Percentiles rank a stretch among this genome's conserved stretches.
These are phyloP conservation scores for Cadophora malorum DNA, from an alignment of 2,329 filamentous ascomycete genomes.

Conservation along the genomic window DNA sequence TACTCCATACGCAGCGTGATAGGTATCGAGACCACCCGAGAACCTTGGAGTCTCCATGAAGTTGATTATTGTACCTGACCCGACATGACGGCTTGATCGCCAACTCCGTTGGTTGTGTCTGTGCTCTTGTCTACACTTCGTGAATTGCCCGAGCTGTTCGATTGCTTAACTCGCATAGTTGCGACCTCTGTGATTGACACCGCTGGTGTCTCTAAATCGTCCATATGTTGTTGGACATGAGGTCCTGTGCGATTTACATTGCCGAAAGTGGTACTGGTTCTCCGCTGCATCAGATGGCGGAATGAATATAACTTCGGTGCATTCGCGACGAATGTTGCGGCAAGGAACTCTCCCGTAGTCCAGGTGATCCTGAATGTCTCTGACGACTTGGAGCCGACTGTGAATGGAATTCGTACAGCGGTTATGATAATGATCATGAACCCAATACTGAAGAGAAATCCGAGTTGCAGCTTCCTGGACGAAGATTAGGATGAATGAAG, in stretches of 20 bases:
- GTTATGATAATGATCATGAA: slow-evolving; percentile 30
- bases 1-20: too few relatives aligned
- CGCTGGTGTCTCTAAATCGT: slow-evolving; percentile 16
- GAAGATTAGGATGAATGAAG: background rate
- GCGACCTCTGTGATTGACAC: slow-evolving; percentile 13
- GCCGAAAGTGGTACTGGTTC: slow-evolving; percentile 13
- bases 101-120: background rate
- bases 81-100: background rate
- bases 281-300: slow-evolving; percentile 12
- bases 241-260: slow-evolving; percentile 9
- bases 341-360: slow-evolving; percentile 30
- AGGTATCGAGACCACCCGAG: background rate
- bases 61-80: background rate
- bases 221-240: slow-evolving; percentile 13
- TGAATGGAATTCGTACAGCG: slow-evolving; percentile 29
- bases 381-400: slow-evolving; percentile 19
- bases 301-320: slow-evolving; percentile 22
- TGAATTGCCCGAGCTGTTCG: slow-evolving; percentile 9
- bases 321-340: slow-evolving; percentile 32
- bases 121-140: background rate
- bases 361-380: slow-evolving; percentile 29
- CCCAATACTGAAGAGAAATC: slow-evolving; percentile 25
- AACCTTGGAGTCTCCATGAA: background rate
- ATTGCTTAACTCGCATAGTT: slow-evolving; percentile 9
- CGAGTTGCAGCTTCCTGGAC: slow-evolving; percentile 23